Evolutionary conservation across 441 rosid genomes (phyloP).

Genomic region (Omphalea diandra): DNA sequence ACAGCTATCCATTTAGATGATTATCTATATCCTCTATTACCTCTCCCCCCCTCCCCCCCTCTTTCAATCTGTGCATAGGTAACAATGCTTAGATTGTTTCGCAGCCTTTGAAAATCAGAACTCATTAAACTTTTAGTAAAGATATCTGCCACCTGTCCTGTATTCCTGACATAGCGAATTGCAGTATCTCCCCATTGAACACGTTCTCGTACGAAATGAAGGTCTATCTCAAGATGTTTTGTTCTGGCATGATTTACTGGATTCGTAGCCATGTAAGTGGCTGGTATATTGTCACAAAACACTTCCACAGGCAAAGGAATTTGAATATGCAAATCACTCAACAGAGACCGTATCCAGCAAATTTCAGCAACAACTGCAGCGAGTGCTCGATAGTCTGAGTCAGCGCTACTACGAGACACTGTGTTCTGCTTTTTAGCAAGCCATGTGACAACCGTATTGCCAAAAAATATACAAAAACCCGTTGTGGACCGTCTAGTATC

Average conservation of each 20-base stretch:
- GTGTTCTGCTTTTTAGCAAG: not conserved
- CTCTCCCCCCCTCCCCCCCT: not conserved
- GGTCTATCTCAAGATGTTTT: not conserved
- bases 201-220: not conserved
- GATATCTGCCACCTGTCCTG: not conserved
- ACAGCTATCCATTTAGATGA: too few species aligned
- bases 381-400: not conserved
- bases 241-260: not conserved
- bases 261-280: not conserved
- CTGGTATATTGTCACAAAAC: not conserved
- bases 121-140: not conserved
- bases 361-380: not conserved
- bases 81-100: not conserved
- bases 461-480: not conserved
- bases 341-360: not conserved
- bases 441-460: not conserved
- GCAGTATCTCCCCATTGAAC: not conserved
- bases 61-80: not conserved
- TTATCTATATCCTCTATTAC: not conserved
- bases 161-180: not conserved
- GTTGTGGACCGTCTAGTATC: not conserved
- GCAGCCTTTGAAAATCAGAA: not conserved
- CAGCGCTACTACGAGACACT: not conserved
- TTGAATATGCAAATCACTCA: not conserved
- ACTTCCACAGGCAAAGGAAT: not conserved